Conservation (phyloP, 805 yeast genomes). For the Saturnispora besseyi region DNA sequence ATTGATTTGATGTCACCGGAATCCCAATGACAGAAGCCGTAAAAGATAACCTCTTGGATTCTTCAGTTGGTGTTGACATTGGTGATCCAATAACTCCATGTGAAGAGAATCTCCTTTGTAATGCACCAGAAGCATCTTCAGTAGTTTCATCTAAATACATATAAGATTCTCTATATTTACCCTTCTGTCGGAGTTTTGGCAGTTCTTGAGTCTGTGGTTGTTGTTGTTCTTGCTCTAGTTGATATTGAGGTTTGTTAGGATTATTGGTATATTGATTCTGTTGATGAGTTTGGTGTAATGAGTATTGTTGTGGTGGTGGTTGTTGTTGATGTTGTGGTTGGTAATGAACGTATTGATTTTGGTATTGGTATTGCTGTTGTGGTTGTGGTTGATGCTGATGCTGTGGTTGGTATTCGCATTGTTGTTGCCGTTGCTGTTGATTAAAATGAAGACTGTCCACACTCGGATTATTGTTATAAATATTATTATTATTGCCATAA, state of each 20-base stretch:
- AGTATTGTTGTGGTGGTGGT: conserved; percentile 7
- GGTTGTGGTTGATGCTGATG: not conserved
- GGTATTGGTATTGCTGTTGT: conserved; percentile 7
- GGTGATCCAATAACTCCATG: conserved; percentile 20
- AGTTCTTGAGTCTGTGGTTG: conserved; percentile 7
- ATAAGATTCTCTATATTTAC: conserved; percentile 1
- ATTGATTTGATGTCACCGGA: conserved; percentile 1
- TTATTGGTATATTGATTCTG: conserved; percentile 6
- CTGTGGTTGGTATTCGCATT: conserved; percentile 5
- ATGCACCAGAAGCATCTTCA: conserved; percentile 1
- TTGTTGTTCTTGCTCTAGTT: conserved; percentile 8
- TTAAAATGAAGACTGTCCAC: not conserved
- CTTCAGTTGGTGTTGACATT: conserved; percentile 10
- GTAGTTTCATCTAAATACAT: conserved; percentile 2
- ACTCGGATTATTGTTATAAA: not conserved
- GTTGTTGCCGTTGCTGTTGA: conserved; percentile 5
- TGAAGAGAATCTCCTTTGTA: conserved; percentile 9
- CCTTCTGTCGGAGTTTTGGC: conserved; percentile 5
- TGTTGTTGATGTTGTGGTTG: not conserved
- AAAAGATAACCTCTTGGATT: conserved; percentile 16
- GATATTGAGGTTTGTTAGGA: conserved; percentile 1
- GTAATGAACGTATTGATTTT: conserved; percentile 8
- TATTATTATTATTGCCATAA: not conserved
- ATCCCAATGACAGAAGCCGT: conserved; percentile 17
- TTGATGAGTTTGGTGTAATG: conserved; percentile 2